Conservation (phyloP, 768 basidiomycete genomes). For the Rhodocollybia butyracea region DNA sequence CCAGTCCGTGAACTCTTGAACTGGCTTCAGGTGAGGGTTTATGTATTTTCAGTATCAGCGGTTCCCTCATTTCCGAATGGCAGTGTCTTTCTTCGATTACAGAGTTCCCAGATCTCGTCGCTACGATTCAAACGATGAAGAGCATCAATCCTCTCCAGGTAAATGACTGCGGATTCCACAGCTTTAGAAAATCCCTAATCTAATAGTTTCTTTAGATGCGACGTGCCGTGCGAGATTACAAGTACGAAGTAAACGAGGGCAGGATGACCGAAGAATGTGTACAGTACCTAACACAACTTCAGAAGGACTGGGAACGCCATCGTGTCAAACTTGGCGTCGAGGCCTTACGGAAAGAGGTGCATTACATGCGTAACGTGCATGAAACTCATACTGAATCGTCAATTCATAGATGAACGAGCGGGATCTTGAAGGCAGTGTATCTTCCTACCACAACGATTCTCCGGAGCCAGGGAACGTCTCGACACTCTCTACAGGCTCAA, state of each 20-base stretch:
- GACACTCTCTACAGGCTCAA: conserved; percentile 31
- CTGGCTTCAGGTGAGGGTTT: conserved; percentile 70
- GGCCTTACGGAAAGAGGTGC: conserved; percentile 78
- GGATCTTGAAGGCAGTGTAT: conserved; percentile 52
- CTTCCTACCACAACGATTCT: conserved; percentile 43
- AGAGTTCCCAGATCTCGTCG: conserved; percentile 85
- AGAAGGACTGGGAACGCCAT: conserved; percentile 96
- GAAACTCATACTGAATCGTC: background rate
- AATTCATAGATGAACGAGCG: conserved; percentile 58
- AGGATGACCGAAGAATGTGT: conserved; percentile 94
- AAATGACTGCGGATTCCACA: conserved; percentile 9
- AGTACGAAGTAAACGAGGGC: conserved; percentile 89
- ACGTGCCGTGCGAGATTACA: conserved; percentile 88
- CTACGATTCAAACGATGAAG: conserved; percentile 85
- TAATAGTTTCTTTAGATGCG: conserved; percentile 62
- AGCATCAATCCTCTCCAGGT: conserved; percentile 91
- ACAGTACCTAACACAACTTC: conserved; percentile 91
- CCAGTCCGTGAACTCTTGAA: conserved; percentile 80
- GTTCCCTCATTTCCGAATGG: background rate
- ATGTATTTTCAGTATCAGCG: background rate
- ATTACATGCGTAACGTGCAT: background rate
- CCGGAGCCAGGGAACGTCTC: conserved; percentile 27
- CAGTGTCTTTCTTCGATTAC: conserved; percentile 84
- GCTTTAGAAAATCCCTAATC: background rate
- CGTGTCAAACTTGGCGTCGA: conserved; percentile 85